Base-by-base conservation (phyloP, 2,329 filamentous ascomycete species). In the Pseudocercospora crystallina region DNA sequence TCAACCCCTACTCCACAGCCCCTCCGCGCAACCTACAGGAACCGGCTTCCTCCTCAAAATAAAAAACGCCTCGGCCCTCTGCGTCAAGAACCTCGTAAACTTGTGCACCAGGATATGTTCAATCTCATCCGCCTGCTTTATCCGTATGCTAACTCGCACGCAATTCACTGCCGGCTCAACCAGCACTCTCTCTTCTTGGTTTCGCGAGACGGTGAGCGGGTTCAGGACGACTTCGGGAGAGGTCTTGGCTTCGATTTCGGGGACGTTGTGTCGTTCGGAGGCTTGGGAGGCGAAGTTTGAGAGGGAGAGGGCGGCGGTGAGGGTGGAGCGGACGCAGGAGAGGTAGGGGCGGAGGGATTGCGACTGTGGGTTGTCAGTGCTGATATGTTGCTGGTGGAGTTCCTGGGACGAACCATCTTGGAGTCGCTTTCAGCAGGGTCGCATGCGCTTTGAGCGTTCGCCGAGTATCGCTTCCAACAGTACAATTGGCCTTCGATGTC, bases 101-200 rank as follows among this genome's bases (percentile, higher is more conserved):
- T 99, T 99, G 77, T 97, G 94, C 59, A 99, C 94, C 56, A 99
- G 78, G 59, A 99, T 97, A 70, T 95, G 84, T 74, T 99, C 94
- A 66, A 97, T 99, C 77, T 99, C 94, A 72, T 99, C 94, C 56
- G 94, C 94, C 79, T 99, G 94, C 78, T 99, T 99, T 74, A 99
- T 96, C 79, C 92, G 90, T 77, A 99, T 95, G 81, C 90, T 96
- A 67, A 99, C 88, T 63, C 94, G 87, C 62, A 99, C 88, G 62
- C 89, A 95, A 81, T 99, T 99, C 76, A 97, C 87, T 71, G 89
- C 94, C 47, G 94, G 91, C 76, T 97, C 92, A 69, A 97, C 95
- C 55, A 96, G 79, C 61, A 99, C 92, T 64, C 88, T 86, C 80
- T 99, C 94, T 71, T 96, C 95, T 74, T 97, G 91, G 74, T 99